Base-by-base conservation (phyloP, 345 rosid species). In the Gossypium turneri region DNA sequence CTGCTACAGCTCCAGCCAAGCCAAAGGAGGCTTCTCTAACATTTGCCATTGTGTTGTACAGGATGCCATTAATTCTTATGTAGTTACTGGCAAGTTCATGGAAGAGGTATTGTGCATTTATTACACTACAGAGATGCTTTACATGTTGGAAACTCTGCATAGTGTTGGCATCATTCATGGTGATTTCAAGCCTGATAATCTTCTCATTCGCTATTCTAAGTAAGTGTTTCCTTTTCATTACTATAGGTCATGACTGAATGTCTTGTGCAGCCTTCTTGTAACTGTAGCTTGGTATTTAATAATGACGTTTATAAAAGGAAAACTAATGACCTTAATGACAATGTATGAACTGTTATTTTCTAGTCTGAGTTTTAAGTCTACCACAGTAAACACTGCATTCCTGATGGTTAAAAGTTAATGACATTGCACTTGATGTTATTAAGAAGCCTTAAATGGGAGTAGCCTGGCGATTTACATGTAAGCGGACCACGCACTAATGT, bases 121-220 rank as follows among this genome's bases (percentile, higher is more conserved):
- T 84, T 95, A 91, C 90, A 91, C 99, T 25, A 80, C 83, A 78
- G 96, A 93, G 83, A 90, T 95, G 97, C 89, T 95, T 68, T 76
- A 83, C 81, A 93, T 95, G 91, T 79, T 93, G 83, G 99, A 93
- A 81, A 87, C 83, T 80, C 82, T 95, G 86, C 99, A 95, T 80
- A 67, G 80, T 76, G 91, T 84, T 75, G 96, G 98, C 80, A 87
- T 95, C 81, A 85, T 95, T 78, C 98, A 95, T 82, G 99, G 98
- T 79, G 99, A 95, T 85, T 93, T 95, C 85, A 95, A 91, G 87
- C 97, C 98, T 67, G 98, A 95, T 76, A 95, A 95, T 82, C 85
- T 95, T 44, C 91, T 93, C 41, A 65, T 91, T 75, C 93, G 92
- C 68, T 87, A 90, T 84, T 74, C 98, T 67, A 85, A 87, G 99